A percentile compares a stretch with the other conserved stretches of the same genome.
phyloP scores from a whole-genome alignment of 2,329 filamentous ascomycete species.

The Penicillium sp. region DNA sequence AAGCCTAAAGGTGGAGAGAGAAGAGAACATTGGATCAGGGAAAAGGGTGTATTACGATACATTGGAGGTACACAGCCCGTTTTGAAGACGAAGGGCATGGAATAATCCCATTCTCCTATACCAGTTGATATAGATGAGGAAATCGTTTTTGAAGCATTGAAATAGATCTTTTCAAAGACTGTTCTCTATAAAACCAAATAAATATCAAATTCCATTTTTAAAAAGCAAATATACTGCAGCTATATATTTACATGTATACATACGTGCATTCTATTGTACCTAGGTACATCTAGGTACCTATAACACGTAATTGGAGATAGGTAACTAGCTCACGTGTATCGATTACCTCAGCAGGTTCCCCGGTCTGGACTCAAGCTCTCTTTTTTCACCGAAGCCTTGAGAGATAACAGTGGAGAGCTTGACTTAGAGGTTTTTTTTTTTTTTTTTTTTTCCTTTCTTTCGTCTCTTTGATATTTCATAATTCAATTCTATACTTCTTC shows the following conservation, averaged over 20 bases:
- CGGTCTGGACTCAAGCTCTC: background rate
- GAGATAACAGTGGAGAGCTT: background rate
- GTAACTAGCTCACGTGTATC: background rate
- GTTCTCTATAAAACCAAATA: no score
- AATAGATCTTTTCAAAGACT: no score
- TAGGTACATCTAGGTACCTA: no score
- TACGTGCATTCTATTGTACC: no score
- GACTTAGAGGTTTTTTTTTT: background rate
- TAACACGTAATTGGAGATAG: no score
- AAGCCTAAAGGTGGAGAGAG: constrained; percentile 6
- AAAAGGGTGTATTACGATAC: background rate
- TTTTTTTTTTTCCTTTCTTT: background rate
- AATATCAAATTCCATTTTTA: no score
- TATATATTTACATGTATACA: background rate
- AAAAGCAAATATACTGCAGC: background rate
- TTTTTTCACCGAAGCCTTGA: background rate
- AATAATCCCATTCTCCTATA: no score
- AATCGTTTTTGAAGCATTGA: no score
- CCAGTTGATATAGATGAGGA: no score
- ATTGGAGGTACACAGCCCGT: background rate
- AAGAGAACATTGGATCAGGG: background rate
- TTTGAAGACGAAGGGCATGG: background rate
- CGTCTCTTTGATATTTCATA: background rate
- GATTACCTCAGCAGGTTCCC: background rate
- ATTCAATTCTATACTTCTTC: background rate